These are phyloP conservation scores for Chaetomium cochliodes DNA, from an alignment of 495 filamentous ascomycete species.

Conservation along the genomic window DNA sequence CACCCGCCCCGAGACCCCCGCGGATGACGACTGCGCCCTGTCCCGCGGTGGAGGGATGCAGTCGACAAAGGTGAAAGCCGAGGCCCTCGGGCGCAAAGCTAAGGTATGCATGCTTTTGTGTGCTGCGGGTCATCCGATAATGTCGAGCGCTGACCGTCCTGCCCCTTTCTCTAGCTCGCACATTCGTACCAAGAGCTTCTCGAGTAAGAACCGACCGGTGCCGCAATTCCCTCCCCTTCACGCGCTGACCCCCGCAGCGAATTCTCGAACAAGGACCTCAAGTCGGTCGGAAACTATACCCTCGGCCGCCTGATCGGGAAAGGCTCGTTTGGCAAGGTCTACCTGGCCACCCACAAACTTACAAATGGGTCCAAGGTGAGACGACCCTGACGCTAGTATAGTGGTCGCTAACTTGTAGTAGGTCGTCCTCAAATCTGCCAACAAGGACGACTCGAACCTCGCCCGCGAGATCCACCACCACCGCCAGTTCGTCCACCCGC, in stretches of 20 bases:
- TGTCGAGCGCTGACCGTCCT: slow-evolving; percentile 29
- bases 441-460: slow-evolving; percentile 92
- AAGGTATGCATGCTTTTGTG: slow-evolving; percentile 64
- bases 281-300: slow-evolving; percentile 90
- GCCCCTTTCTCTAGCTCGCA: slow-evolving; percentile 65
- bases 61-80: slow-evolving; percentile 72
- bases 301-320: slow-evolving; percentile 91
- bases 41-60: slow-evolving; percentile 49
- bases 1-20: neutral
- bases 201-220: slow-evolving; percentile 60
- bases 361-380: slow-evolving; percentile 96
- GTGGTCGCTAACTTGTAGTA: slow-evolving; percentile 35
- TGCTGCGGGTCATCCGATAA: neutral
- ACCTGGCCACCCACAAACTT: slow-evolving; percentile 93
- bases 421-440: slow-evolving; percentile 97
- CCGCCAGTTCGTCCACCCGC: slow-evolving; percentile 94
- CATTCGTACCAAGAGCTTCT: slow-evolving; percentile 94
- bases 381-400: too few species aligned
- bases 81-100: slow-evolving; percentile 87
- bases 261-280: slow-evolving; percentile 88
- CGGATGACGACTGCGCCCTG: slow-evolving; percentile 32
- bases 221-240: neutral
- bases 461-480: slow-evolving; percentile 98
- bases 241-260: slow-evolving; percentile 59
- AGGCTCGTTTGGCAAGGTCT: slow-evolving; percentile 97